Conservation (phyloP, 441 rosid species). For the Croton setiger region DNA sequence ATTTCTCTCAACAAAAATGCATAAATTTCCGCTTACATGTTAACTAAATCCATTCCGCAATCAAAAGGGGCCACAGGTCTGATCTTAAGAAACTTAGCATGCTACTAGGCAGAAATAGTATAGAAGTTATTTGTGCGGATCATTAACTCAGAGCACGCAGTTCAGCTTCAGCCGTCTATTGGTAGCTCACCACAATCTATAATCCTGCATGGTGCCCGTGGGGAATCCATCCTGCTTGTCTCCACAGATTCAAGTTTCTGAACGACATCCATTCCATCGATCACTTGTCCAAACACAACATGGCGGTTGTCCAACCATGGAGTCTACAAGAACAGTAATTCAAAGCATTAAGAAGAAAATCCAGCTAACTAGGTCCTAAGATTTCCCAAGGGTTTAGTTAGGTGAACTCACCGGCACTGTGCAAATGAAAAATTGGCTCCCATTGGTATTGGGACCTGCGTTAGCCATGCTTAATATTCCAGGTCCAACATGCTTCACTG, state of each 20-base stretch:
- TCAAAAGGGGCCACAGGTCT: conserved; percentile 10
- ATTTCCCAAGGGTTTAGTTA: not conserved
- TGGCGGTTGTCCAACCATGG: conserved; percentile 93
- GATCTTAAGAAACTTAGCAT: conserved; percentile 8
- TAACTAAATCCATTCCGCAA: conserved; percentile 1
- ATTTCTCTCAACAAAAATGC: conserved; percentile 14
- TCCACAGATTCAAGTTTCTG: conserved; percentile 79
- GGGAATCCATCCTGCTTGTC: conserved; percentile 88
- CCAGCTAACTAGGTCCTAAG: not conserved
- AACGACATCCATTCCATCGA: conserved; percentile 86
- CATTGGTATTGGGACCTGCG: conserved; percentile 95
- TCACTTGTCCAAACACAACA: conserved; percentile 86
- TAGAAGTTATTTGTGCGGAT: not conserved
- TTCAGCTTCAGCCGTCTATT: conserved; percentile 51
- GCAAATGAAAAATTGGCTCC: conserved; percentile 96
- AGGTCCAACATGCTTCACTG: conserved; percentile 92
- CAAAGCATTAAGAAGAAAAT: too few relatives aligned
- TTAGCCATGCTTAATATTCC: conserved; percentile 98
- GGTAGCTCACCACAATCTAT: conserved; percentile 91
- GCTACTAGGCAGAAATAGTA: not conserved
- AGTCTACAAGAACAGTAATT: conserved; percentile 65
- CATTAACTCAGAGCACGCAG: not conserved
- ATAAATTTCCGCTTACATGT: not conserved
- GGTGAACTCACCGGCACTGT: conserved; percentile 64
- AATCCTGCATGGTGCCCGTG: conserved; percentile 64